Conservation (phyloP, 1,139 yeast species). For the Yamadazyma friedrichii region DNA sequence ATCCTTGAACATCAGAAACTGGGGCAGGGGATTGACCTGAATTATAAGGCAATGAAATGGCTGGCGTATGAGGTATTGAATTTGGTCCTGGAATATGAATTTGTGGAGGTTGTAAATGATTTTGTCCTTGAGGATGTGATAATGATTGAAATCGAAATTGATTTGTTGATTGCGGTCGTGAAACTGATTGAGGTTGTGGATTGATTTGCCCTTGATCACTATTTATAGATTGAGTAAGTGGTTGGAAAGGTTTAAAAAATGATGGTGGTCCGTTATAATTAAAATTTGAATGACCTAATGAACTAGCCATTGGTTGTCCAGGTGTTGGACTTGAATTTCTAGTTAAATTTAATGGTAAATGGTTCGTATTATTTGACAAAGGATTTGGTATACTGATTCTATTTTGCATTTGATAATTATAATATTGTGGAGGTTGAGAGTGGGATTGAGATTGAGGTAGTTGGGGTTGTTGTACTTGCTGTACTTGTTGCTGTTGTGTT, state of each 20-base stretch:
- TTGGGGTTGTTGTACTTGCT: not conserved
- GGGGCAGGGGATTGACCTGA: constrained; percentile 1
- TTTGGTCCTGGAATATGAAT: not conserved
- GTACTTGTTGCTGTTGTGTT: not conserved
- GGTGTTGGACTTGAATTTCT: constrained; percentile 3
- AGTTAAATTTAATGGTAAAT: constrained; percentile 1
- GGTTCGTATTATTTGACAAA: not conserved
- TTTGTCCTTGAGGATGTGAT: not conserved
- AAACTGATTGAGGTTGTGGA: not conserved
- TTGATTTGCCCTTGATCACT: not conserved
- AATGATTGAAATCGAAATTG: not conserved
- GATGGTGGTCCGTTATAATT: not conserved
- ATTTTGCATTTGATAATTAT: not conserved
- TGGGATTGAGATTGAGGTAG: constrained; percentile 3
- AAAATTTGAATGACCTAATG: not conserved
- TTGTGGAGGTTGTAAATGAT: not conserved
- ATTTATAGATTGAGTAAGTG: not conserved
- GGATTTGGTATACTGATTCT: not conserved
- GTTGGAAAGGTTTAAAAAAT: constrained; percentile 1
- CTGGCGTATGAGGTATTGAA: not conserved
- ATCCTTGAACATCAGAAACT: constrained; percentile 7
- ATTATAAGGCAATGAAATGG: not conserved
- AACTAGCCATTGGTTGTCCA: constrained; percentile 1
- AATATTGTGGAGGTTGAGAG: not conserved
- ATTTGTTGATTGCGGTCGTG: too few relatives aligned